phyloP scores from a whole-genome alignment of 345 rosid genomes.

The Brassica carinata region DNA sequence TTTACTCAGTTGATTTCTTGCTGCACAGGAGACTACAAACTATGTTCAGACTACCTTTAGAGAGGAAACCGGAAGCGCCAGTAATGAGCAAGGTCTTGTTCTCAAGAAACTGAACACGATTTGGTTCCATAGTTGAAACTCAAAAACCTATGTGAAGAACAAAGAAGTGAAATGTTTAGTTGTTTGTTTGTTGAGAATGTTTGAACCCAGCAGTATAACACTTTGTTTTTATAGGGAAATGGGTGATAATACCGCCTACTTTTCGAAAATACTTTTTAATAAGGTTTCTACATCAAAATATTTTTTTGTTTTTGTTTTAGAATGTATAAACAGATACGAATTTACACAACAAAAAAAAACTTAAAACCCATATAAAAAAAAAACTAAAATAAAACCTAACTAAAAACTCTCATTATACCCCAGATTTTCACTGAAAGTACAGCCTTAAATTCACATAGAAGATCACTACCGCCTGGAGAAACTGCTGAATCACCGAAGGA shows the following conservation, averaged over 20 bases:
- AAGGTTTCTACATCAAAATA: too few species aligned
- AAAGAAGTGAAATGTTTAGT: background rate
- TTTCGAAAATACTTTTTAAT: too few species aligned
- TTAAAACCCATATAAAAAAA: too few species aligned
- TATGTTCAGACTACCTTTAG: background rate
- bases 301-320: too few species aligned
- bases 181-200: background rate
- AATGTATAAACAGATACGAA: too few species aligned
- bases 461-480: background rate
- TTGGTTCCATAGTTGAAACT: conserved; percentile 1
- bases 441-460: background rate
- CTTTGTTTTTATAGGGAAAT: background rate
- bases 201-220: background rate
- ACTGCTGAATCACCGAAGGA: background rate
- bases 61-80: conserved; percentile 10
- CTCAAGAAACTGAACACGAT: conserved; percentile 5
- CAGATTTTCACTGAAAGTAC: background rate
- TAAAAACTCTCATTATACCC: background rate
- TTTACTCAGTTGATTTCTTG: background rate
- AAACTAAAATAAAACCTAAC: background rate
- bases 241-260: background rate
- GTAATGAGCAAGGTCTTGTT: background rate
- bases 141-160: background rate
- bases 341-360: background rate
- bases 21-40: background rate